Percentiles rank a stretch among this genome's conserved stretches.
These are phyloP conservation scores for Torulaspora globosa DNA, from an alignment of 1,139 yeast species.

Conservation along the genomic window DNA sequence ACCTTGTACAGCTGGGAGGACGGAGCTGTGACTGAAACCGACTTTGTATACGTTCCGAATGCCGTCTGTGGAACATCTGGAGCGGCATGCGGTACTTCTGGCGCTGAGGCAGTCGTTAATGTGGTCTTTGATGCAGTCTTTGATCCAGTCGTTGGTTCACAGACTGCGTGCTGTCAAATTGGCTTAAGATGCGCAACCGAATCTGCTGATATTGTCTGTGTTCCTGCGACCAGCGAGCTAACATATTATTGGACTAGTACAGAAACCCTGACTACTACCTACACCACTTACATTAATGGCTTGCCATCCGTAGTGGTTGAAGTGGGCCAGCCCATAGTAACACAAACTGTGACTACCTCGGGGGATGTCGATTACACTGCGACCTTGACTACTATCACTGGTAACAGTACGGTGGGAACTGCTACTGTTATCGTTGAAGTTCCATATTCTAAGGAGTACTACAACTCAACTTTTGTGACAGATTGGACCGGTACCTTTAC, in stretches of 20 bases:
- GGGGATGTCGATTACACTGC: conserved; percentile 8
- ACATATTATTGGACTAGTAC: conserved; percentile 12
- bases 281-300: conserved; percentile 9
- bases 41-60: conserved; percentile 10
- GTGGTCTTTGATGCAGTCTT: too few species aligned
- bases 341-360: conserved; percentile 8
- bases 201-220: conserved; percentile 9
- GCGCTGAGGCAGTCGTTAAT: conserved; percentile 3
- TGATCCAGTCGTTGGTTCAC: conserved; percentile 11
- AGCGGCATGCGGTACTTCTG: conserved; percentile 7
- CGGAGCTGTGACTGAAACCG: conserved; percentile 11
- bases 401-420: conserved; percentile 10
- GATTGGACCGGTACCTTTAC: conserved; percentile 17
- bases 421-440: conserved; percentile 14
- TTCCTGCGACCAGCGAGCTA: conserved; percentile 7
- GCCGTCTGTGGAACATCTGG: conserved; percentile 9
- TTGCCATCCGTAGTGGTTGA: conserved; percentile 10
- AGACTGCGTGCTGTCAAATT: conserved; percentile 13
- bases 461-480: conserved; percentile 1
- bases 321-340: conserved; percentile 9
- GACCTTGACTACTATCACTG: conserved; percentile 10
- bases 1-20: conserved; percentile 9
- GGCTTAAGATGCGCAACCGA: conserved; percentile 15
- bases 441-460: conserved; percentile 4
- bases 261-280: conserved; percentile 5